Base-by-base conservation (phyloP, 2,329 filamentous ascomycete species). In the Diaporthe sp. region DNA sequence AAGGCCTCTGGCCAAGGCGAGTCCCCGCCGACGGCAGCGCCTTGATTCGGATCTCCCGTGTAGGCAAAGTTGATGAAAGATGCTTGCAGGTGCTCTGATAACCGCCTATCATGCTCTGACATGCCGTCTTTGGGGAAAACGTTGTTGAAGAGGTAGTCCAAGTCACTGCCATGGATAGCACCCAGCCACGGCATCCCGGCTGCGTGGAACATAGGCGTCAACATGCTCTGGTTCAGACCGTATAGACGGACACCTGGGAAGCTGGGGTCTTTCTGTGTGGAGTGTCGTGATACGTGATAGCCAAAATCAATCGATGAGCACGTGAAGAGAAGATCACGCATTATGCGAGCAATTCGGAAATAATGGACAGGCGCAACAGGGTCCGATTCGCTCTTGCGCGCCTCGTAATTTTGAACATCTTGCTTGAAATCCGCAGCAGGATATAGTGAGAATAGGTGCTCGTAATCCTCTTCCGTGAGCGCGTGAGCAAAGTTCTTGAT, bases 141-240 rank as follows among this genome's bases (percentile, higher is more conserved):
- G 4, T 76, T 75, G 22, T 81, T 80, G 71, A 78, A 79, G 17
- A 82, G 67, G 70, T 82, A 82, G 17, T 81, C 73, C 12, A 74
- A 73, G 61, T 82, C 81, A 44, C 81, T 82, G 0, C 81, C 81
- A 55, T 81, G 80, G 4, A 47, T 39, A 0, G 73, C 67, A 9
- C 80, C 79, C 8, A 82, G 10, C 31, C 78, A 82, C 0, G 80
- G 79, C 81, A 82, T 80, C 0, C 80, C 80, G 1, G 75, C 78
- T 0, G 28, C 76, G 0, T 70, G 53, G 34, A 82, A 80, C 15
- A 82, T 34, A 0, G 80, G 78, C 0, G 80, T 77, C 39, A 81
- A 37, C 79, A 81, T 80, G 71, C 78, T 82, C 71, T 82, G 81
- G 53, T 82, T 82, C n/a, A 82, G 58, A 42, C 76, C 74, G 65